Evolutionary conservation across 2,329 filamentous ascomycete species (phyloP), one percentile per base, ranked within the genome.

Genomic region (Fusarium nanum): DNA sequence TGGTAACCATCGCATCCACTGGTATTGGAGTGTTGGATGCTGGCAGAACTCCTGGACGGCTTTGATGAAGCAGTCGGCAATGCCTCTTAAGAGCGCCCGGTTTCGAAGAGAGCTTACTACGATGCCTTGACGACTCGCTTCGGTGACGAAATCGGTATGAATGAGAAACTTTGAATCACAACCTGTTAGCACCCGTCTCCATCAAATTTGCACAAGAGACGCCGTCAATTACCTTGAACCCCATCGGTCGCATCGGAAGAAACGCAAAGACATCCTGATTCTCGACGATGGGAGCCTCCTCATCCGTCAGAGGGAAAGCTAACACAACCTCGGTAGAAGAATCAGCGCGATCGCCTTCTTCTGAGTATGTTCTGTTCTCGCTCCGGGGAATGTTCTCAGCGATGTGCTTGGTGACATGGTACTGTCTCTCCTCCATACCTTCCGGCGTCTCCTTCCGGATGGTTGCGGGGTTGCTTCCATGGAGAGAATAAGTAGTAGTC

Each of bases 101-200:
- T 87, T 87, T 18, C 83, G 69, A 2, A 32, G 49, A 0, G 83
- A 84, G 4, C 73, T 75, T 0, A 65, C 64, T 1, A 80, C 72
- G 7, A 86, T 76, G 48, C 83, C 81, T 64, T 86, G 76, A 1
- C 85, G 76, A 64, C 76, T 84, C 6, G 82, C 83, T 18, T 80
- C 71, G 0, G 81, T 85, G 41, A 83, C 82, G 57, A 86, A 87
- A 64, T 87, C 84, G 9, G 82, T 78, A 11, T 87, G 84, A 13
- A 87, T 83, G 3, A 86, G 70, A 45, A 87, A 86, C 76, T 82
- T 11, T 16, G 9, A 3, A 18, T 6, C 4, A 14, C 7, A n/a
- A 5, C 2, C 3, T 16, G 14, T 52, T 14, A 58, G 63, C n/a
- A 1, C 5, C 2, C 1, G 13, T 16, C 4, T 9, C 3, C 5